Conservation (phyloP, 768 basidiomycete genomes). For the Xerocomus brunneocitrinus region DNA sequence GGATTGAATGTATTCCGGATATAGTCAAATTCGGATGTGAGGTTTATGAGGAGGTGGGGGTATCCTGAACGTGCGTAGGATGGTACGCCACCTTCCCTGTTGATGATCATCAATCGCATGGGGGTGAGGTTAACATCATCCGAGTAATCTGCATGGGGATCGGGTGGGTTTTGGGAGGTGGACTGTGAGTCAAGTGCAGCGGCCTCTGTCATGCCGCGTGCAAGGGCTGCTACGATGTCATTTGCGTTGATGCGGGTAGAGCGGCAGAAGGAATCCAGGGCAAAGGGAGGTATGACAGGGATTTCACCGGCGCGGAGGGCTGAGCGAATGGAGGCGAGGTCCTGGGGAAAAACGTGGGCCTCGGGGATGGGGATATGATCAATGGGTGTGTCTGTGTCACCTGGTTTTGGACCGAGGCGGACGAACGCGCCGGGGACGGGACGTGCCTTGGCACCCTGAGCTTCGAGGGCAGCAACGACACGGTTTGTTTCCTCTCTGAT, state of each 20-base stretch:
- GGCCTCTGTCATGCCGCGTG: constrained; percentile 72
- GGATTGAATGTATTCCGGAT: constrained; percentile 82
- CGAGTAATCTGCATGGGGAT: constrained; percentile 37
- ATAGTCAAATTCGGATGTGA: constrained; percentile 79
- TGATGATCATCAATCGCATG: constrained; percentile 95
- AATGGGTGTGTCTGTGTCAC: constrained; percentile 28
- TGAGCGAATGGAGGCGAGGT: constrained; percentile 80
- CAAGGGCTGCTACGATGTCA: constrained; percentile 83
- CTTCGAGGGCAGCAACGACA: constrained; percentile 75
- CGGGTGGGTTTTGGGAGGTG: constrained; percentile 23
- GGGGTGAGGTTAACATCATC: constrained; percentile 83
- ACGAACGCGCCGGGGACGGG: constrained; percentile 87
- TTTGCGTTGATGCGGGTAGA: constrained; percentile 83
- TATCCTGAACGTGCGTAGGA: constrained; percentile 94
- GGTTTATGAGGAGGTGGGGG: constrained; percentile 94
- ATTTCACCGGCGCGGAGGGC: constrained; percentile 93
- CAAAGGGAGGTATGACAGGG: constrained; percentile 90
- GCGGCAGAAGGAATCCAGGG: constrained; percentile 85
- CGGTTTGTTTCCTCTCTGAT: constrained; percentile 82
- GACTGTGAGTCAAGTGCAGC: constrained; percentile 46
- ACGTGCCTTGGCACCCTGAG: constrained; percentile 80
- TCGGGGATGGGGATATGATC: constrained; percentile 50
- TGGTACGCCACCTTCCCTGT: constrained; percentile 92
- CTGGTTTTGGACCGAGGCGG: constrained; percentile 73
- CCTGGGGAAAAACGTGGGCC: constrained; percentile 74